A percentile compares a stretch with the other conserved stretches of the same genome.
Conservation (phyloP, 2,329 filamentous ascomycete species). For the Colletotrichum noveboracense region DNA sequence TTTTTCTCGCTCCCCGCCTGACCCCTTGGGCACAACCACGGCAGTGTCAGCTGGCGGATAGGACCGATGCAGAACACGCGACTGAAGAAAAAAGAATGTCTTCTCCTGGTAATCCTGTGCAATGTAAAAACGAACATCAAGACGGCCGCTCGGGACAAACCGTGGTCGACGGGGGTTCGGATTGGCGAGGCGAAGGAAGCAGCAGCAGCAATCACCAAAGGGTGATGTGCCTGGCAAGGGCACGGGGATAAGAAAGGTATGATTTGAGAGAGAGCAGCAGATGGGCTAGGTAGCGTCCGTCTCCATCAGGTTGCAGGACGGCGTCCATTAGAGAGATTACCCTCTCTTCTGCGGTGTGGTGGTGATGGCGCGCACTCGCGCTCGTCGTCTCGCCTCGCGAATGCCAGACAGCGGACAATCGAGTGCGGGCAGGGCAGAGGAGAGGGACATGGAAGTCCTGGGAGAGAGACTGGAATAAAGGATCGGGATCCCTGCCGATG, state of each 20-base stretch:
- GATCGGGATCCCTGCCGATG: conserved; percentile 20
- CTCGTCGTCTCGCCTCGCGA: neutral
- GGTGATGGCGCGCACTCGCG: neutral
- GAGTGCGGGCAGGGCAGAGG: neutral
- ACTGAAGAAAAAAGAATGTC: neutral
- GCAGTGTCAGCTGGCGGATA: neutral
- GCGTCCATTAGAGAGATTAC: conserved; percentile 8
- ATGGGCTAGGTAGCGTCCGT: neutral
- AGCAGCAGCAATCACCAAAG: neutral
- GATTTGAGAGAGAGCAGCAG: neutral
- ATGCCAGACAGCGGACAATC: neutral
- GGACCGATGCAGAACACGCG: neutral
- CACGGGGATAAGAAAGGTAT: neutral
- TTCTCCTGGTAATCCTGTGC: neutral
- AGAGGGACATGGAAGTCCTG: neutral
- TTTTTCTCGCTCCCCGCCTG: neutral
- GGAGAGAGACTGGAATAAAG: conserved; percentile 8
- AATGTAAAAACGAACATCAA: neutral
- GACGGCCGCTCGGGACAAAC: neutral
- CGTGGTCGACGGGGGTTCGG: neutral
- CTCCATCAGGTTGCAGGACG: neutral
- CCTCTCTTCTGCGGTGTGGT: neutral
- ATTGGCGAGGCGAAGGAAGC: neutral
- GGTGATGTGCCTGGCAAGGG: neutral
- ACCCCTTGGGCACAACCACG: neutral